phyloP scores from a whole-genome alignment of 2,329 filamentous ascomycete species.

The Colletotrichum brevisporum region DNA sequence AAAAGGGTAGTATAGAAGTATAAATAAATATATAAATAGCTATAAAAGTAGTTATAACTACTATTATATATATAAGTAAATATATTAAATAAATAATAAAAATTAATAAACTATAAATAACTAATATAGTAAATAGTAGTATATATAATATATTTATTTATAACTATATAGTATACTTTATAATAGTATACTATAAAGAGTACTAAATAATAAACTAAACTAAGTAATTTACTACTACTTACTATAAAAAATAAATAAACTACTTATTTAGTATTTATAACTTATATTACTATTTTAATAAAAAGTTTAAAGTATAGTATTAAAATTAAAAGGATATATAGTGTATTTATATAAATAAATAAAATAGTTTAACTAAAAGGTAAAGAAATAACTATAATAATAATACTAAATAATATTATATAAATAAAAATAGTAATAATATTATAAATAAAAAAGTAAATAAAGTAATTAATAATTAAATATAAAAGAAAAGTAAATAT shows the following conservation, averaged over 20 bases:
- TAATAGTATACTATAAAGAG: constrained; percentile 39
- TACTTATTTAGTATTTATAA: constrained; percentile 19
- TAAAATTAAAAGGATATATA: too few relatives aligned
- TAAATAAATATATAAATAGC: constrained; percentile 15
- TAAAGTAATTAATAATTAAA: background rate
- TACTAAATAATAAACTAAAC: constrained; percentile 30
- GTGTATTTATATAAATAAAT: too few relatives aligned
- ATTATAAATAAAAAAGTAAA: too few relatives aligned
- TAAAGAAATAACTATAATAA: too few relatives aligned
- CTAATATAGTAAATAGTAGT: constrained; percentile 38
- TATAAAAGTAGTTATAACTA: constrained; percentile 32
- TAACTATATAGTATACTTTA: background rate
- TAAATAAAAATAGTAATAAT: too few relatives aligned
- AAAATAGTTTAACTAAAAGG: too few relatives aligned
- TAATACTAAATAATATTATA: too few relatives aligned
- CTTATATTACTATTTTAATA: constrained; percentile 23
- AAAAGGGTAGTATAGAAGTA: constrained; percentile 14
- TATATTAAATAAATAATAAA: constrained; percentile 23
- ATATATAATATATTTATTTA: constrained; percentile 24
- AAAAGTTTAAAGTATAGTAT: background rate
- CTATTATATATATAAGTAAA: constrained; percentile 29
- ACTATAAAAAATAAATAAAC: constrained; percentile 44
- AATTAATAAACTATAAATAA: constrained; percentile 20
- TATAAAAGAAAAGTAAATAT: background rate
- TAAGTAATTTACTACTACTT: constrained; percentile 47